A percentile compares a stretch with the other conserved stretches of the same genome.
Evolutionary conservation across 2,329 filamentous ascomycete species (phyloP).

Genomic region (Stachybotrys elegans): DNA sequence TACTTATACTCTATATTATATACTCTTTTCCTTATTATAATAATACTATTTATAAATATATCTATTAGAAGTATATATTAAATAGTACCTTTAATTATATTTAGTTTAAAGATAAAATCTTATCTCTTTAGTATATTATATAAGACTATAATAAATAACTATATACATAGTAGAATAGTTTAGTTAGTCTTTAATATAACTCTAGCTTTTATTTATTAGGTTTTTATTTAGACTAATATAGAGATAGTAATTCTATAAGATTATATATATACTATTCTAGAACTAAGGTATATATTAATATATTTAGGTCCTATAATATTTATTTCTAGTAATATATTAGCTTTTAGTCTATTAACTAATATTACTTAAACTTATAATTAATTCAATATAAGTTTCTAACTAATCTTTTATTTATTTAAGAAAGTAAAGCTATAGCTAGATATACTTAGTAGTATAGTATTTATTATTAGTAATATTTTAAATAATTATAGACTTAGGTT

Average conservation of each 20-base stretch:
- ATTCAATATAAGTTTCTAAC: not conserved
- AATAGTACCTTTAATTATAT: too few species aligned
- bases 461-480: too few species aligned
- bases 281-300: too few species aligned
- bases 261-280: too few species aligned
- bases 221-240: too few species aligned
- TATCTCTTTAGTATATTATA: not conserved
- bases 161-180: not conserved
- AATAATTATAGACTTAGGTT: too few species aligned
- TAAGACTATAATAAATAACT: not conserved
- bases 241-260: too few species aligned
- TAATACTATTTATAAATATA: not conserved
- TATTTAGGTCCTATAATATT: not conserved
- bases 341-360: not conserved
- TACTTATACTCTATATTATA: too few species aligned
- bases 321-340: not conserved
- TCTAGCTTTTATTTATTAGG: not conserved
- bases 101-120: too few species aligned
- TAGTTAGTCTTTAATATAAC: not conserved
- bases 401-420: not conserved
- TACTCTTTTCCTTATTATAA: too few species aligned
- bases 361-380: not conserved
- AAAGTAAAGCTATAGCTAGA: too few species aligned
- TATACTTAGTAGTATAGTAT: too few species aligned
- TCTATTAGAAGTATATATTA: not conserved